Conservation (phyloP, 1,139 yeast genomes). For the Trichomonascaceae sp. region DNA sequence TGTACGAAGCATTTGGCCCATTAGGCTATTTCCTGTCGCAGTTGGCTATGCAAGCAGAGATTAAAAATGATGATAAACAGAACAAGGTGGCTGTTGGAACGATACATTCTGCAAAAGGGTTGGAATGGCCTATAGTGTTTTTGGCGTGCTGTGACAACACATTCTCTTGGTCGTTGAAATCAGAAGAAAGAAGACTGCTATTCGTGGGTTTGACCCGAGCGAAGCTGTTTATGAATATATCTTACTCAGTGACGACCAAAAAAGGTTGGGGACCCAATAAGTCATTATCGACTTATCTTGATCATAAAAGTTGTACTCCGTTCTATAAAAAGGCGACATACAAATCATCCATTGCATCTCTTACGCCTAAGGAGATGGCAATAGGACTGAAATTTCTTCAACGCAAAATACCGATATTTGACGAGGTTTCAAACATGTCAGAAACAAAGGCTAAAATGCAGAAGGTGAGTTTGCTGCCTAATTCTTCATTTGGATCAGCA, state of each 20-base stretch:
- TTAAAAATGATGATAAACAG: conserved; percentile 19
- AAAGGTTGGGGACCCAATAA: neutral
- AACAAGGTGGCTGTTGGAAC: conserved; percentile 51
- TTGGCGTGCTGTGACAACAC: conserved; percentile 40
- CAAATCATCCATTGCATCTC: neutral
- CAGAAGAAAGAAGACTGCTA: conserved; percentile 78
- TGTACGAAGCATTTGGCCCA: conserved; percentile 24
- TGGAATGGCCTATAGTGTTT: conserved; percentile 92
- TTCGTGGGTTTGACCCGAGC: conserved; percentile 90
- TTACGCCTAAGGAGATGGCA: neutral
- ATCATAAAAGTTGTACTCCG: neutral
- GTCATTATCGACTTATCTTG: neutral
- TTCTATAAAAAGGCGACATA: neutral
- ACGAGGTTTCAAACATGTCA: neutral
- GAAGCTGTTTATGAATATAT: conserved; percentile 41
- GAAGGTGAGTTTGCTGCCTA: neutral
- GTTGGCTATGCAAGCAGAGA: conserved; percentile 50
- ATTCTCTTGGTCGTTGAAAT: conserved; percentile 35
- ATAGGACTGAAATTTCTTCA: neutral
- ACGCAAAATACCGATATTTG: neutral
- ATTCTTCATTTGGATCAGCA: conserved; percentile 2
- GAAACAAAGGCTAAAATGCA: neutral
- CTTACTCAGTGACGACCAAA: conserved; percentile 11
- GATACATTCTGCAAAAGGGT: conserved; percentile 86
- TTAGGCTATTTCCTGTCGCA: conserved; percentile 53